Evolutionary conservation across 768 basidiomycete genomes (phyloP).

Genomic region (Rhodosporidiobolus odoratus): DNA sequence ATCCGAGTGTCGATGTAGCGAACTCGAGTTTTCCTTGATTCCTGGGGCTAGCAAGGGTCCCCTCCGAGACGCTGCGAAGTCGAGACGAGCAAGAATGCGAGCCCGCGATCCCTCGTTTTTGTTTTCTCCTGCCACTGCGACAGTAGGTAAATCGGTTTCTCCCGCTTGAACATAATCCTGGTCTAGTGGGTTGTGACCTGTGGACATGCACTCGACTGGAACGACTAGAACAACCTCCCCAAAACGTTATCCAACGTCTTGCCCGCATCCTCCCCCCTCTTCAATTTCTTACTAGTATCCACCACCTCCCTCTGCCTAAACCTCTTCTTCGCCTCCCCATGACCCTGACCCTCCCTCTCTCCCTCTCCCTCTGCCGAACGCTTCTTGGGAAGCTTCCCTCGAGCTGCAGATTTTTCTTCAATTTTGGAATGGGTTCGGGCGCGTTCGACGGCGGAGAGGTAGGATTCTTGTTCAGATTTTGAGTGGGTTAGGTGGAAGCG

Average conservation of each 20-base stretch:
- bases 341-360: not conserved
- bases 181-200: no score
- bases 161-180: not conserved
- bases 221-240: conserved; percentile 28
- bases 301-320: conserved; percentile 39
- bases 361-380: not conserved
- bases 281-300: conserved; percentile 13
- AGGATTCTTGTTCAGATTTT: conserved; percentile 79
- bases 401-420: conserved; percentile 33
- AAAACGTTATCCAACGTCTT: conserved; percentile 28
- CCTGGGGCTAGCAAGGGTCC: no score
- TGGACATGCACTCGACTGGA: no score
- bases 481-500: conserved; percentile 87
- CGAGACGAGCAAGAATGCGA: no score
- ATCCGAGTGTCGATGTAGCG: no score
- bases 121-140: no score
- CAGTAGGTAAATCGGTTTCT: not conserved
- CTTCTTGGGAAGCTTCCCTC: conserved; percentile 1
- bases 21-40: no score
- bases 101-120: no score
- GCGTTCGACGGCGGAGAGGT: conserved; percentile 87
- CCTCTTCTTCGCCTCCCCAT: conserved; percentile 58
- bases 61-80: no score
- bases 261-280: not conserved
- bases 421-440: conserved; percentile 57